Evolutionary conservation across 164 flowering plant species (phyloP).

Genomic region (Macadamia integrifolia): DNA sequence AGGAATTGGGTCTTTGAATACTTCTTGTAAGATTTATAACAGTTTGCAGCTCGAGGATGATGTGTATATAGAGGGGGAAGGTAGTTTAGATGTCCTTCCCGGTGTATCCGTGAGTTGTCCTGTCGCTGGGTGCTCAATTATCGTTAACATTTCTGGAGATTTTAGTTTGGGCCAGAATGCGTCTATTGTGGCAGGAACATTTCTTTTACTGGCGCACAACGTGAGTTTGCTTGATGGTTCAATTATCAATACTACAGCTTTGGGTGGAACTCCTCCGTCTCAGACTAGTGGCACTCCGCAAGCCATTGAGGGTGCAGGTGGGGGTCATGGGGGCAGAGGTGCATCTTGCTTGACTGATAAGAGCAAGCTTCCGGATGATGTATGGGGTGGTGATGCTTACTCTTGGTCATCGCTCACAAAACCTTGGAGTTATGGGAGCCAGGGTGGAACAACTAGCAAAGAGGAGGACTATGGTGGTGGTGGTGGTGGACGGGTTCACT

Average conservation of each 20-base stretch:
- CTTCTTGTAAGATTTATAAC: conserved; percentile 43
- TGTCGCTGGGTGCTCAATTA: conserved; percentile 41
- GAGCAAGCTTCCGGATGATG: conserved; percentile 60
- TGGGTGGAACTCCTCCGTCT: conserved; percentile 62
- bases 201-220: conserved; percentile 34
- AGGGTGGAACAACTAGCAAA: conserved; percentile 61
- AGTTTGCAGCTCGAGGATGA: conserved; percentile 37
- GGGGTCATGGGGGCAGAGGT: conserved; percentile 95
- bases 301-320: conserved; percentile 71
- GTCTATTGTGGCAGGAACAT: conserved; percentile 40
- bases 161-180: conserved; percentile 44
- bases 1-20: conserved; percentile 64
- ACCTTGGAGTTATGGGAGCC: conserved; percentile 77
- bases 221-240: conserved; percentile 41
- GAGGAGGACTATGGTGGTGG: conserved; percentile 70
- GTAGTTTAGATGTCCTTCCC: conserved; percentile 45
- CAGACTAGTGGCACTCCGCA: conserved; percentile 75
- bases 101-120: conserved; percentile 53
- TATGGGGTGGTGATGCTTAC: conserved; percentile 93
- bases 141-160: conserved; percentile 45
- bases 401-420: conserved; percentile 50
- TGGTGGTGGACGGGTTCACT: conserved; percentile 67
- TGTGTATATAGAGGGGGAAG: conserved; percentile 55
- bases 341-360: conserved; percentile 64
- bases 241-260: conserved; percentile 50